Percentiles rank a stretch among this genome's conserved stretches.
Conservation (phyloP, 108 stramenopile genomes). For the Skeletonema potamos region DNA sequence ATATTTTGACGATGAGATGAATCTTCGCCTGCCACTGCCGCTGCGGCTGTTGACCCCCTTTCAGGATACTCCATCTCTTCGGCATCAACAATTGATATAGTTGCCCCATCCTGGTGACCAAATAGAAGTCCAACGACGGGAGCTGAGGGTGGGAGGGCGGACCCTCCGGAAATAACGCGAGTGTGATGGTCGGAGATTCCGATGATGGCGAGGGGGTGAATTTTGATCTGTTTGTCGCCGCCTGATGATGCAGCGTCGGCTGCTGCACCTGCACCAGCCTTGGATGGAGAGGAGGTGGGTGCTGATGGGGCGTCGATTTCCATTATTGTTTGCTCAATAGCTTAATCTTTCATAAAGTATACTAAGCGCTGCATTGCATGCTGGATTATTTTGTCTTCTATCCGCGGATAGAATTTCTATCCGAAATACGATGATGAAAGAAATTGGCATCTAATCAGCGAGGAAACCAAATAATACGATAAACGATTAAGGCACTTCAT, state of each 20-base stretch:
- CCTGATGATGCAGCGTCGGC: neutral
- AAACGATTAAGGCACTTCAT: neutral
- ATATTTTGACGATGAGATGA: conserved; percentile 44
- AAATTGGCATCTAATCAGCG: neutral
- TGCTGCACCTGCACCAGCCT: neutral
- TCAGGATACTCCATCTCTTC: conserved; percentile 33
- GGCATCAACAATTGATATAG: conserved; percentile 25
- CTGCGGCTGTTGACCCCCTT: conserved; percentile 45
- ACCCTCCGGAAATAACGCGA: conserved; percentile 71
- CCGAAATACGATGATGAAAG: too few relatives aligned
- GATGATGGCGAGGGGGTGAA: conserved; percentile 70
- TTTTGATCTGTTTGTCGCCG: conserved; percentile 17
- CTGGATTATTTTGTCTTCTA: too few relatives aligned
- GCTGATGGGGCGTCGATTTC: neutral
- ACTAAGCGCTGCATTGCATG: too few relatives aligned
- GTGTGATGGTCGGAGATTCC: conserved; percentile 88
- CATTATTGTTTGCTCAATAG: neutral
- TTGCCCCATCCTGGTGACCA: neutral
- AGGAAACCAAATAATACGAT: neutral
- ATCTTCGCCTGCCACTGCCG: conserved; percentile 47
- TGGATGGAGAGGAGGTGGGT: neutral
- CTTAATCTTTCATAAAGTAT: neutral
- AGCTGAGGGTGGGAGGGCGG: conserved; percentile 51
- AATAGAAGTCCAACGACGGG: conserved; percentile 65
- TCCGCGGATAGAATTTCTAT: too few relatives aligned